These are phyloP conservation scores for Chalciporus piperatus DNA, from an alignment of 768 basidiomycete genomes.

Conservation along the genomic window DNA sequence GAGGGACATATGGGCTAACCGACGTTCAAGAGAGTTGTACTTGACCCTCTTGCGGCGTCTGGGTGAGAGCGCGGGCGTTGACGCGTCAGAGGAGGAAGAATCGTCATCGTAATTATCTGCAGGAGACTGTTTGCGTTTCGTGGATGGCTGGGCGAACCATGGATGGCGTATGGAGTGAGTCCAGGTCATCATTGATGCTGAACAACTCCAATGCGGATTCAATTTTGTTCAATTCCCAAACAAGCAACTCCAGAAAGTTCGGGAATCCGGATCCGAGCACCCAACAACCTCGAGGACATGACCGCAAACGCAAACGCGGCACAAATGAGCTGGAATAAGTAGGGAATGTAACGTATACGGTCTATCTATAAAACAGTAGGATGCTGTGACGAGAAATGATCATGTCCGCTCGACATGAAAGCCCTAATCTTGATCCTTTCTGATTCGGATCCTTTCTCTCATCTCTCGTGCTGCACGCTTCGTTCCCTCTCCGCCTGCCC, in stretches of 20 bases:
- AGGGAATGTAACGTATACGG: conserved; percentile 10
- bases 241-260: conserved; percentile 11
- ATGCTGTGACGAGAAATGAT: neutral
- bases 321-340: no score
- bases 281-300: no score
- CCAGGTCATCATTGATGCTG: conserved; percentile 27
- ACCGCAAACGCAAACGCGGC: no score
- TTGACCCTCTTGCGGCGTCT: conserved; percentile 49
- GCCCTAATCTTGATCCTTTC: conserved; percentile 23
- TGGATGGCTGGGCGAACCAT: conserved; percentile 40
- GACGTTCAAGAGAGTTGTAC: conserved; percentile 50
- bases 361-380: neutral
- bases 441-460: conserved; percentile 32
- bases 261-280: no score
- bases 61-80: conserved; percentile 34
- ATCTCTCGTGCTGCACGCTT: conserved; percentile 54
- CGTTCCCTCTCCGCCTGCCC: conserved; percentile 74
- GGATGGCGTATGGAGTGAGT: conserved; percentile 38
- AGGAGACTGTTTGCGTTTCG: conserved; percentile 38
- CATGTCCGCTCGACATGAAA: neutral
- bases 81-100: conserved; percentile 8
- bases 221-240: neutral
- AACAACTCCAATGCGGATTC: neutral
- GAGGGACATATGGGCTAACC: conserved; percentile 51
- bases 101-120: conserved; percentile 19